phyloP scores from a whole-genome alignment of 2,329 filamentous ascomycete species.

The Clonostachys rosea region DNA sequence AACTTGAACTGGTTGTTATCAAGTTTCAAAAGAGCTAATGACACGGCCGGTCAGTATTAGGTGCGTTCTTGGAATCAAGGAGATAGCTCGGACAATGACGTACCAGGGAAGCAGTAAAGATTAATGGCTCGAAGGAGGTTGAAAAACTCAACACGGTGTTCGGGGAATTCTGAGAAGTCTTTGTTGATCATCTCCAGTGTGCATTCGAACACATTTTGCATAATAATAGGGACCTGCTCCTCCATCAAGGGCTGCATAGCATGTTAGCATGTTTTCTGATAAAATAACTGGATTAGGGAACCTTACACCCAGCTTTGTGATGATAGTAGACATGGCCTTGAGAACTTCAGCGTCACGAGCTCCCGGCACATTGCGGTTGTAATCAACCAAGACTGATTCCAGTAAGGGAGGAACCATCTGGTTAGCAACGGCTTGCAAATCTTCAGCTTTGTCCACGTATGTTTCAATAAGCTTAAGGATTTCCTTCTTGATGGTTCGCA shows the following conservation, averaged over 20 bases:
- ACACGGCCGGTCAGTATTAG: slow-evolving; percentile 4
- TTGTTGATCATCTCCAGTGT: slow-evolving; percentile 99
- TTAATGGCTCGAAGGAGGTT: slow-evolving; percentile 95
- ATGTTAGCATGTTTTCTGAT: slow-evolving; percentile 3
- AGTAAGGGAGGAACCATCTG: slow-evolving; percentile 95
- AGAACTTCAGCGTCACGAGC: slow-evolving; percentile 94
- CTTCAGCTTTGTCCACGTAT: slow-evolving; percentile 97
- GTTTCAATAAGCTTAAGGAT: slow-evolving; percentile 97
- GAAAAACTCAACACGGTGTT: slow-evolving; percentile 99
- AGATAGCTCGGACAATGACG: slow-evolving; percentile 5
- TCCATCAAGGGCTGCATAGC: slow-evolving; percentile 78
- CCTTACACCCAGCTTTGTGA: slow-evolving; percentile 92
- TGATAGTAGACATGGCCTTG: slow-evolving; percentile 96
- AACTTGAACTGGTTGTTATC: slow-evolving; percentile 98
- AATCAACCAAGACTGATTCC: slow-evolving; percentile 90
- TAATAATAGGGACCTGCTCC: slow-evolving; percentile 93
- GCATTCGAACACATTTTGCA: slow-evolving; percentile 98
- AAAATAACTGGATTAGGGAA: too few species aligned
- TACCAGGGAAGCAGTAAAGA: slow-evolving; percentile 87
- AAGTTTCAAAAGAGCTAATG: slow-evolving; percentile 74
- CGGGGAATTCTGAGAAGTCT: slow-evolving; percentile 98
- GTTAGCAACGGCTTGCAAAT: slow-evolving; percentile 84
- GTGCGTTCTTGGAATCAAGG: neutral
- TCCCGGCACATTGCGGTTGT: slow-evolving; percentile 94
- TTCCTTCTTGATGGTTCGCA: slow-evolving; percentile 98